Base-by-base conservation (phyloP, 768 basidiomycete genomes). In the Grammothele lineata region DNA sequence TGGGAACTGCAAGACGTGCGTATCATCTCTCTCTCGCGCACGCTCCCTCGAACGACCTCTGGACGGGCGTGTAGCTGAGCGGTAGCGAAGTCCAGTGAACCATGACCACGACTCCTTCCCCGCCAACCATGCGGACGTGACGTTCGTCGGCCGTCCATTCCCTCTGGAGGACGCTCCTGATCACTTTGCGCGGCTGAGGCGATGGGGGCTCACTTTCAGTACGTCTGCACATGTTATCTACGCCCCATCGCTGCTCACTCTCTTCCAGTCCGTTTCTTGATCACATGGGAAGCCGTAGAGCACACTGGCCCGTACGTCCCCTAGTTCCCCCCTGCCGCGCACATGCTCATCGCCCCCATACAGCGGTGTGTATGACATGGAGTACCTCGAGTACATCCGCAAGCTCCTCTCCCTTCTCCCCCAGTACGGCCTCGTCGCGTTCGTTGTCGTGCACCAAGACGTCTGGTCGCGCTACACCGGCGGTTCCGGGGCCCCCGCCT, bases 271-370 rank as follows among this genome's bases (percentile, higher is more conserved):
- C 78, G 94, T 33, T 92, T 99, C 57, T 80, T 94, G 22, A 80
- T 98, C 4, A 94, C 95, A 1, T 99, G 95, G 95, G 95, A 99
- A 63, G 92, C 95, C 0, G 75, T 98, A 14, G 95, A 97, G 61
- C 96, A 98, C 61, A 81, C 77, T 50, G 95, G 92, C 56, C 88
- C 82, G 93, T 94, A 68, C 55, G 91, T 83, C 7, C 21, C 10
- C 24, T 7, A 10, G 32, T 17, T 19, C 7, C 4, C 15, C 34
- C 5, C 0, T 17, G 8, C 18, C 35, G 7, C 35, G 17, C 35
- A 36, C 18, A 8, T 7, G 6, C 15, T 19, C 18, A 36, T 7
- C 30, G 30, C 15, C 15, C 30, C 9, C 2, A 2, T 17, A 4
- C 57, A 94, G 91, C 6, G 92, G 92, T 0, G 63, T 82, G 17